Conservation (phyloP, 2,329 filamentous ascomycete species). For the Fusarium sulawesiense region DNA sequence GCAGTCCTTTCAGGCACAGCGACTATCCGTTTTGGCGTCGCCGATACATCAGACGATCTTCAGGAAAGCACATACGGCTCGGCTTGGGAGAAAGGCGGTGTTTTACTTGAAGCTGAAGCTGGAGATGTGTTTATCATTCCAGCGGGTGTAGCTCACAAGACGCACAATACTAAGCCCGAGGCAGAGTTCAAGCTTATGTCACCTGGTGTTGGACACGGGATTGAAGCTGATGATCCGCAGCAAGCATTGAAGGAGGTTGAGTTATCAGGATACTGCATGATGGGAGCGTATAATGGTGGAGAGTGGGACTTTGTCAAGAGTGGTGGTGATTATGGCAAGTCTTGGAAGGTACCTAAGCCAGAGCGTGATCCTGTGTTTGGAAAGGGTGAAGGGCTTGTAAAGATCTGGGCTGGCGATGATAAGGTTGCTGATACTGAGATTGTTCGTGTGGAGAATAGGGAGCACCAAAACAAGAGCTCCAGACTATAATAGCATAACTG, state of each 20-base stretch:
- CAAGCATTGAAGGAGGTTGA: slow-evolving; percentile 52
- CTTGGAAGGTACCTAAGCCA: slow-evolving; percentile 38
- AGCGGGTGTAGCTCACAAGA: slow-evolving; percentile 67
- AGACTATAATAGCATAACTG: background rate
- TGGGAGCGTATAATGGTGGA: slow-evolving; percentile 61
- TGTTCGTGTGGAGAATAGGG: slow-evolving; percentile 14
- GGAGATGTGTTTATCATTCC: slow-evolving; percentile 71
- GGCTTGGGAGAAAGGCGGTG: slow-evolving; percentile 58
- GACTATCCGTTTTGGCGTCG: slow-evolving; percentile 66
- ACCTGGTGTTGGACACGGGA: slow-evolving; percentile 56
- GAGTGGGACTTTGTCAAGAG: slow-evolving; percentile 39
- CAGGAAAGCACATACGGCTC: slow-evolving; percentile 55
- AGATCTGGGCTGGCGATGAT: slow-evolving; percentile 28
- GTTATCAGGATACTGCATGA: slow-evolving; percentile 48
- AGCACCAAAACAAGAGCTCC: background rate
- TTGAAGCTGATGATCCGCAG: slow-evolving; percentile 51
- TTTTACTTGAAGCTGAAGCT: slow-evolving; percentile 59
- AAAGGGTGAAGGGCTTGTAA: slow-evolving; percentile 2
- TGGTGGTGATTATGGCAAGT: slow-evolving; percentile 36
- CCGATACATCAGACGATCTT: slow-evolving; percentile 56
- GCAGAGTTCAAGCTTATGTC: slow-evolving; percentile 53
- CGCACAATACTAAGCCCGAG: slow-evolving; percentile 55
- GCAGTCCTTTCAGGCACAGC: slow-evolving; percentile 64
- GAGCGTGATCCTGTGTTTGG: slow-evolving; percentile 38
- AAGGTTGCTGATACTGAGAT: background rate